These are phyloP conservation scores for Isabelozyma gotoi DNA, from an alignment of 805 yeast species.

Conservation along the genomic window DNA sequence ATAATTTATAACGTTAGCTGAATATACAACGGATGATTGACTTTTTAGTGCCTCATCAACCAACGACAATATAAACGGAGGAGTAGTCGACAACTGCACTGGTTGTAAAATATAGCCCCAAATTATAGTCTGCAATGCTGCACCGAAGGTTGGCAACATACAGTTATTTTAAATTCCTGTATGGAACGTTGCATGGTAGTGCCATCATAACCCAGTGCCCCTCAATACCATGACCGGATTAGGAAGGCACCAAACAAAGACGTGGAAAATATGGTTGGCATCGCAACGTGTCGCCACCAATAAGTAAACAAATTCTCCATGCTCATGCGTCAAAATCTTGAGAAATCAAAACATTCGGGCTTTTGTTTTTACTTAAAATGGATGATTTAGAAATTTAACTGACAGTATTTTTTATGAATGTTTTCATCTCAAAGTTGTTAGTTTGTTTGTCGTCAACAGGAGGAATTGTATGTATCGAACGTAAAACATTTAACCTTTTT, in stretches of 20 bases:
- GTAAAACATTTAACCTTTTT: background rate
- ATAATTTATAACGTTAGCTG: too few relatives aligned
- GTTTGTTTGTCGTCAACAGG: background rate
- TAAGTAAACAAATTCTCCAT: background rate
- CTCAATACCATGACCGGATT: background rate
- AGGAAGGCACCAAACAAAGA: background rate
- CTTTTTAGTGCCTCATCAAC: too few relatives aligned
- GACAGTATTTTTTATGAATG: background rate
- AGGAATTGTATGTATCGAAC: background rate
- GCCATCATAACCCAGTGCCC: background rate
- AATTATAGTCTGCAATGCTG: background rate
- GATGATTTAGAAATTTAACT: background rate
- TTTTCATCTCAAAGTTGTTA: background rate
- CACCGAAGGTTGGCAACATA: background rate
- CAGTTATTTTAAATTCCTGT: background rate
- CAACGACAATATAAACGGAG: too few relatives aligned
- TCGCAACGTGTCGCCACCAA: background rate
- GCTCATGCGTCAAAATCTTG: background rate
- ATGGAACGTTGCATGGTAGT: background rate
- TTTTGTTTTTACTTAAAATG: background rate
- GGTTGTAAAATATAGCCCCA: too few relatives aligned
- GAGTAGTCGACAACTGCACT: too few relatives aligned
- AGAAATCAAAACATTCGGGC: background rate
- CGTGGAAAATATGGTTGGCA: background rate
- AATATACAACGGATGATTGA: too few relatives aligned